phyloP scores from a whole-genome alignment of 176 grass and related monocot species.

The bread wheat (Triticum aestivum) region IWGSC_CS_RefSeq_v2.1 NC_057805.1:295887001-295887500 shows the following conservation, averaged over 20 bases:
- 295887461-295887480: slow-evolving; percentile 1
- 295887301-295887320: background rate
- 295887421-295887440: slow-evolving; percentile 82
- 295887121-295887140: background rate
- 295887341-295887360: slow-evolving; percentile 93
- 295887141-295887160: slow-evolving; percentile 24
- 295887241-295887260: slow-evolving; percentile 61
- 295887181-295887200: slow-evolving; percentile 99
- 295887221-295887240: slow-evolving; percentile 94
- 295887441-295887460: slow-evolving; percentile 10
- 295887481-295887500: background rate
- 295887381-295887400: slow-evolving; percentile 84
- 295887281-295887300: background rate
- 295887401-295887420: slow-evolving; percentile 97
- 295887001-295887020: slow-evolving; percentile 11
- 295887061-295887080: slow-evolving; percentile 98
- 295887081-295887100: slow-evolving; percentile 57
- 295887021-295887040: slow-evolving; percentile 76
- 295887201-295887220: slow-evolving; percentile 98
- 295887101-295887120: background rate
- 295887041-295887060: slow-evolving; percentile 99
- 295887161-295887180: slow-evolving; percentile 41
- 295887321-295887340: slow-evolving; percentile 54
- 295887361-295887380: slow-evolving; percentile 98
- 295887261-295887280: slow-evolving; percentile 19